Base-by-base conservation (phyloP, 2,329 filamentous ascomycete genomes). In the Fusarium fujikuroi region DNA sequence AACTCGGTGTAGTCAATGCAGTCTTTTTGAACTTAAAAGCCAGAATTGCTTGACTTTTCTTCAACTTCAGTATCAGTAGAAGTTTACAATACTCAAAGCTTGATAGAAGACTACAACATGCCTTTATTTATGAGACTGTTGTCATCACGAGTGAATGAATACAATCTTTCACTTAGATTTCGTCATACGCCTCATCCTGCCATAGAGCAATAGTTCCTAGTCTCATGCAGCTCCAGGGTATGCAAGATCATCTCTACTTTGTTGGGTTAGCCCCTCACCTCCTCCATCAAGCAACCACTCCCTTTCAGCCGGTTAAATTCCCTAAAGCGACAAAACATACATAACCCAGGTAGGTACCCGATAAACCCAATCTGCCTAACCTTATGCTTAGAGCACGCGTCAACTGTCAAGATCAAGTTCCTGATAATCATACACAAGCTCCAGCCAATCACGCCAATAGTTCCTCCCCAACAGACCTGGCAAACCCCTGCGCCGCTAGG, bases 391-490 rank as follows among this genome's bases (percentile, higher is more conserved):
- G 39, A 52, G 15, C 14, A n/a, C 34, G 14, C 23, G 34, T 12
- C 14, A 63, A n/a, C 28, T 60, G 28, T 25, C 34, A 54, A 50
- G 5, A 14, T 42, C 53, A 63, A 66, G 36, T 67, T 68, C 47
- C 47, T 68, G 42, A 62, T 63, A 32, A 19, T 47, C 12, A 19
- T 47, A 34, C 21, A 16, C 9, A 59, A 46, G 16, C 16, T 39
- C 7, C 19, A 47, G 34, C 66, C 66, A 69, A 69, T 69, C 65
- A 69, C 2, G 39, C 37, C 57, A 34, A 63, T 43, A 57, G 57
- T 36, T 32, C 52, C 60, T 56, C 57, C 66, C 66, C 64, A 69
- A 69, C 66, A 69, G 63, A 58, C 63, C 19, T 23, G 3, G 6
- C 3, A n/a, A 6, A 15, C 44, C 65, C 63, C 32, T 61, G 65